Conservation (phyloP, 306 rosid genomes). For the Quercus agrifolia region DNA sequence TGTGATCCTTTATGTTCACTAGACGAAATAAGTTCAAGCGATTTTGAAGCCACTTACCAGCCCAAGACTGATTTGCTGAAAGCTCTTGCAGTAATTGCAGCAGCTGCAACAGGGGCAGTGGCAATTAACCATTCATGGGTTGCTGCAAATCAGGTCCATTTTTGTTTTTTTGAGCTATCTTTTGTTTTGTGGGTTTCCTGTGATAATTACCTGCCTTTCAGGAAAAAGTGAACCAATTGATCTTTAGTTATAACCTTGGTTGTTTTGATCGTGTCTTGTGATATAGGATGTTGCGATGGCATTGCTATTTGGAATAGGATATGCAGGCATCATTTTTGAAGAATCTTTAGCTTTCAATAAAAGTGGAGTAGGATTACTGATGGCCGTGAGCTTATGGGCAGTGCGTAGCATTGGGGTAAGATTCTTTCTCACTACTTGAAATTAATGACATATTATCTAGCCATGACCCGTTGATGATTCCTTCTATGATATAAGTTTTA, state of each 20-base stretch:
- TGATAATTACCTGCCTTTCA: conserved; percentile 1
- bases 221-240: neutral
- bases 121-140: conserved; percentile 97
- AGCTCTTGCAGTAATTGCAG: conserved; percentile 73
- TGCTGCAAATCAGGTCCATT: conserved; percentile 85
- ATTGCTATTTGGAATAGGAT: conserved; percentile 82
- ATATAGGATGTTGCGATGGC: conserved; percentile 90
- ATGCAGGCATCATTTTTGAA: conserved; percentile 95
- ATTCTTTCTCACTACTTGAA: conserved; percentile 8
- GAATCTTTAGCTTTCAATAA: conserved; percentile 93
- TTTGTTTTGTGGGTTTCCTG: conserved; percentile 7
- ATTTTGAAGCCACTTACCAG: conserved; percentile 57
- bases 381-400: conserved; percentile 97
- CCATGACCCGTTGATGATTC: neutral
- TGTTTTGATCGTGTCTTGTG: conserved; percentile 12
- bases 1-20: conserved; percentile 85
- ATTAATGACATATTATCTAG: conserved; percentile 20
- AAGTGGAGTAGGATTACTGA: conserved; percentile 91
- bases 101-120: conserved; percentile 62
- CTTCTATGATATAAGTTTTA: conserved; percentile 1
- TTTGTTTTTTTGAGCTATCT: conserved; percentile 15
- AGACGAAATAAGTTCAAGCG: conserved; percentile 67
- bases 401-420: conserved; percentile 90
- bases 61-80: conserved; percentile 84
- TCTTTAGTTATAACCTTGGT: conserved; percentile 2